Evolutionary conservation across 805 yeast species (phyloP).

Genomic region (Schwanniomyces yamadae): DNA sequence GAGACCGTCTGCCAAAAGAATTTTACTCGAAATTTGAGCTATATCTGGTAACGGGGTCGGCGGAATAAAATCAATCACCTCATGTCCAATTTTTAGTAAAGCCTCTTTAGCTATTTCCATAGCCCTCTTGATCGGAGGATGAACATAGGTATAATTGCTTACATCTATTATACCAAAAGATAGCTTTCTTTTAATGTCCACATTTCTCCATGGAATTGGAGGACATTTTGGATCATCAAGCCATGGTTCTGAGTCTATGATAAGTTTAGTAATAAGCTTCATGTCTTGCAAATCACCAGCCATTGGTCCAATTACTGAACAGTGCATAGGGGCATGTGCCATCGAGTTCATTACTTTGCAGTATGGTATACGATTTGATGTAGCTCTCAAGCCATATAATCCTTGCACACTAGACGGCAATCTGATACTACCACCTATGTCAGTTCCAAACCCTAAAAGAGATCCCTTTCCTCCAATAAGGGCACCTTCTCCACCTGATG

Average conservation of each 20-base stretch:
- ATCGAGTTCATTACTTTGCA: constrained; percentile 11
- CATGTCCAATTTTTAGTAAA: constrained; percentile 47
- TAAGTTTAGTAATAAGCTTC: constrained; percentile 35
- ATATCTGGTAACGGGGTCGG: constrained; percentile 25
- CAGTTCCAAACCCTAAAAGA: constrained; percentile 54
- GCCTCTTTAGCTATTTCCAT: constrained; percentile 28
- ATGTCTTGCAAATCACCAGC: constrained; percentile 37
- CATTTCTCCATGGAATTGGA: constrained; percentile 51
- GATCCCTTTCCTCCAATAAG: constrained; percentile 44
- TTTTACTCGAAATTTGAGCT: not conserved
- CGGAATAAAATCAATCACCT: constrained; percentile 37
- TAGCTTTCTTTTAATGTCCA: constrained; percentile 12
- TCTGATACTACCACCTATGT: constrained; percentile 55
- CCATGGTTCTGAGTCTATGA: constrained; percentile 46
- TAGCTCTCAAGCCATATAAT: constrained; percentile 43
- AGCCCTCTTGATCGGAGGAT: constrained; percentile 53
- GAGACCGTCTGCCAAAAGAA: constrained; percentile 5
- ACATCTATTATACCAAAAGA: constrained; percentile 4
- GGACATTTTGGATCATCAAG: constrained; percentile 46
- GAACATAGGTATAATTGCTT: not conserved
- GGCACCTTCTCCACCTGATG: constrained; percentile 57
- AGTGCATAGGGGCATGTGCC: constrained; percentile 4
- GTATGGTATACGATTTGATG: constrained; percentile 23
- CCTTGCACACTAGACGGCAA: constrained; percentile 46
- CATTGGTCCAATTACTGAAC: constrained; percentile 43